These are phyloP conservation scores for Microcyclosporella mali DNA, from an alignment of 2,329 filamentous ascomycete species.

Conservation along the genomic window DNA sequence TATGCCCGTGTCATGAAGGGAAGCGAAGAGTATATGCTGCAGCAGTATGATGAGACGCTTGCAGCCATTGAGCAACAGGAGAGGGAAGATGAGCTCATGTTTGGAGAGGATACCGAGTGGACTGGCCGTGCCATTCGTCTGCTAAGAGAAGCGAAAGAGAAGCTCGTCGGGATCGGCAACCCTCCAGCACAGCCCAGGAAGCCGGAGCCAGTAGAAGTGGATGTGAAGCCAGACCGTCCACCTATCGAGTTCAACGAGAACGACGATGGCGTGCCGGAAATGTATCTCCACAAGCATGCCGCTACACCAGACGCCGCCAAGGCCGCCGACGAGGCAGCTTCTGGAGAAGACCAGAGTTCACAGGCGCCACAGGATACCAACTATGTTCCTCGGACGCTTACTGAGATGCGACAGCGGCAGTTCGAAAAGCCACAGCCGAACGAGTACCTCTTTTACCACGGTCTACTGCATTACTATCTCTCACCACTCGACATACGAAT, in stretches of 20 bases:
- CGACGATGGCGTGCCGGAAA: slow-evolving; percentile 44
- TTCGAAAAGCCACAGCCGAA: slow-evolving; percentile 41
- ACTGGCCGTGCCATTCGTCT: slow-evolving; percentile 73
- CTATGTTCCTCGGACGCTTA: slow-evolving; percentile 36
- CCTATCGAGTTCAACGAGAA: slow-evolving; percentile 43
- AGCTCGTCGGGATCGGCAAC: slow-evolving; percentile 60
- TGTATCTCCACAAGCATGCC: slow-evolving; percentile 38
- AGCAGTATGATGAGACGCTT: slow-evolving; percentile 75
- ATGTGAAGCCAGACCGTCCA: slow-evolving; percentile 33
- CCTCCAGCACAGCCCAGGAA: slow-evolving; percentile 51
- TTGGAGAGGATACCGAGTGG: slow-evolving; percentile 91
- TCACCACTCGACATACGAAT: slow-evolving; percentile 89
- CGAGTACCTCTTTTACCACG: slow-evolving; percentile 82
- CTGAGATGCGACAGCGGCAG: slow-evolving; percentile 42
- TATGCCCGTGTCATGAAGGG: slow-evolving; percentile 96
- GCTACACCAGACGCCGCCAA: slow-evolving; percentile 5
- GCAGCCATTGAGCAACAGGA: slow-evolving; percentile 68
- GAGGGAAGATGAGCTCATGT: slow-evolving; percentile 83
- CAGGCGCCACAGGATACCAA: slow-evolving; percentile 15
- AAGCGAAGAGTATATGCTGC: slow-evolving; percentile 76
- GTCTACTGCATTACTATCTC: slow-evolving; percentile 79
- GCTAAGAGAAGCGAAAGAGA: slow-evolving; percentile 71
- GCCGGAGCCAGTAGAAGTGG: slow-evolving; percentile 29
- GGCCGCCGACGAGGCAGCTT: slow-evolving; percentile 12
- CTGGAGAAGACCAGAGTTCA: slow-evolving; percentile 28